These are phyloP conservation scores for Plectranthus barbatus DNA, from an alignment of 257 asterid genomes.

Conservation along the genomic window DNA sequence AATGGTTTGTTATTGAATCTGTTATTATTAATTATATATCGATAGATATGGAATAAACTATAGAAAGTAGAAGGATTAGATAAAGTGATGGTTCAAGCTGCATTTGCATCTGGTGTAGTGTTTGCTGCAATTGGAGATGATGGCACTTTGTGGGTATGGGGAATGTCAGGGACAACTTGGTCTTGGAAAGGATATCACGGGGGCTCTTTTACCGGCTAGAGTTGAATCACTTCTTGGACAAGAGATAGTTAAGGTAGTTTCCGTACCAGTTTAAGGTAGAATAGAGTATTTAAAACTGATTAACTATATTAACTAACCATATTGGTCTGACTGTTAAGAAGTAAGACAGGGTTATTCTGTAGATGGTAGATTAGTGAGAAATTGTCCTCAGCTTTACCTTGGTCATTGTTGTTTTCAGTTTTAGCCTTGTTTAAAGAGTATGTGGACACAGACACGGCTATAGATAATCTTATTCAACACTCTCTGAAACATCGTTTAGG, in stretches of 20 bases:
- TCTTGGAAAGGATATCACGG: conserved; percentile 48
- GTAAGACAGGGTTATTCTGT: too few species aligned
- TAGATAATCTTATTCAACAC: conserved; percentile 74
- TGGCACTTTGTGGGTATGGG: conserved; percentile 97
- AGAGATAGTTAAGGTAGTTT: conserved; percentile 78
- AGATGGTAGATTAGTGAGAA: too few species aligned
- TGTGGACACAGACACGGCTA: conserved; percentile 96
- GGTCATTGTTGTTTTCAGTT: too few species aligned
- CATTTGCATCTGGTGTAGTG: too few species aligned
- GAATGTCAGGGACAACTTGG: conserved; percentile 96
- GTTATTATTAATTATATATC: conserved; percentile 22
- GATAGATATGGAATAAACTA: conserved; percentile 75
- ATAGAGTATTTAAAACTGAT: conserved; percentile 7
- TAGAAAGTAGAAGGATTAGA: conserved; percentile 57
- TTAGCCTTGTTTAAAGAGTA: too few species aligned
- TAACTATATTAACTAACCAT: too few species aligned
- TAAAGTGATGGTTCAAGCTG: too few species aligned
- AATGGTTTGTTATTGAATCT: too few species aligned
- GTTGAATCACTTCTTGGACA: conserved; percentile 67
- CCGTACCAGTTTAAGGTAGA: conserved; percentile 48
- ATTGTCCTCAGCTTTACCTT: too few species aligned
- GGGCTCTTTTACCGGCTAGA: conserved; percentile 53
- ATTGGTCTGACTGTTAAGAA: too few species aligned
- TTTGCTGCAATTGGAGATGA: conserved; percentile 77
- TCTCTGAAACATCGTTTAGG: conserved; percentile 57